Percentiles rank a stretch among this genome's conserved stretches.
These are phyloP conservation scores for Yamadazyma nakazawae DNA, from an alignment of 805 yeast genomes.

Conservation along the genomic window DNA sequence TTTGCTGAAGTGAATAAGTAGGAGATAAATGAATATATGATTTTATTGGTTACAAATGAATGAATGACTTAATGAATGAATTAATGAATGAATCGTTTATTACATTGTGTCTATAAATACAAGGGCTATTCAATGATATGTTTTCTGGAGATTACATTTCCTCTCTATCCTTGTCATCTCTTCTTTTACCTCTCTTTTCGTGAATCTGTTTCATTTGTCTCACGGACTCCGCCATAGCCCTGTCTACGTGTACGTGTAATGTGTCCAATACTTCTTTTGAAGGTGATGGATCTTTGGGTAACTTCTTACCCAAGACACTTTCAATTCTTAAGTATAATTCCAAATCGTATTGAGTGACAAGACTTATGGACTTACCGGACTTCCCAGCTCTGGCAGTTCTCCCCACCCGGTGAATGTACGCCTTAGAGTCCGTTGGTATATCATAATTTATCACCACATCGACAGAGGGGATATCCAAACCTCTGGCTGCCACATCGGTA, in stretches of 20 bases:
- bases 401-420: slow-evolving; percentile 86
- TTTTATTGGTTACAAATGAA: too few species aligned
- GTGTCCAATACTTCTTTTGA: slow-evolving; percentile 74
- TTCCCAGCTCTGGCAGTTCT: slow-evolving; percentile 95
- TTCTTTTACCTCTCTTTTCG: slow-evolving; percentile 22
- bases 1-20: slow-evolving; percentile 22
- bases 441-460: slow-evolving; percentile 76
- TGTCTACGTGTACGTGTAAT: slow-evolving; percentile 82
- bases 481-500: slow-evolving; percentile 88
- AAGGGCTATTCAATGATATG: too few species aligned
- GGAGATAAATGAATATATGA: too few species aligned
- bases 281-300: slow-evolving; percentile 76
- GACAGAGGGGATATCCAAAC: slow-evolving; percentile 78
- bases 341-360: slow-evolving; percentile 92
- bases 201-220: slow-evolving; percentile 71
- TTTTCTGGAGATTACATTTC: slow-evolving; percentile 2
- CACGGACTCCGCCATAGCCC: slow-evolving; percentile 88
- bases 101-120: too few species aligned
- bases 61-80: too few species aligned
- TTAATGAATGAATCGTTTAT: too few species aligned
- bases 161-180: slow-evolving; percentile 24
- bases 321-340: slow-evolving; percentile 88
- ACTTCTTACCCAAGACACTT: slow-evolving; percentile 74
- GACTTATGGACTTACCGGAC: slow-evolving; percentile 80
- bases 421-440: slow-evolving; percentile 80